phyloP scores from a whole-genome alignment of 495 filamentous ascomycete species.

The Collariella sp. region DNA sequence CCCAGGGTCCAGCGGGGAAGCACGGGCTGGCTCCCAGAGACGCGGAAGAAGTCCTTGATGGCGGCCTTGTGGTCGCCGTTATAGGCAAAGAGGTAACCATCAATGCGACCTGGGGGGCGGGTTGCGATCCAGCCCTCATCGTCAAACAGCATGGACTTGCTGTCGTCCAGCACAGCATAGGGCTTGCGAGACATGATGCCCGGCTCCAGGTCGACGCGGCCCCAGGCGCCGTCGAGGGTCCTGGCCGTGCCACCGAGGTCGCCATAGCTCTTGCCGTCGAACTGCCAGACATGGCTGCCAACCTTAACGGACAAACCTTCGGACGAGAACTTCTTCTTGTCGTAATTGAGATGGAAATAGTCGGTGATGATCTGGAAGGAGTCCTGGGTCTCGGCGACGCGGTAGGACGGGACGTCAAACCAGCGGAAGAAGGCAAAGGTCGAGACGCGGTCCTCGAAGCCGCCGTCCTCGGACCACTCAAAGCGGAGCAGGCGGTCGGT shows the following conservation, averaged over 20 bases:
- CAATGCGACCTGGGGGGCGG: conserved; percentile 35
- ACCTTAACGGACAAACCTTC: conserved; percentile 34
- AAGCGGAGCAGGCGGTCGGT: conserved; percentile 45
- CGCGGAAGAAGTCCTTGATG: conserved; percentile 45
- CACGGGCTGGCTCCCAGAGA: conserved; percentile 48
- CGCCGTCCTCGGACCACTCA: conserved; percentile 48
- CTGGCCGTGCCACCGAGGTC: conserved; percentile 47
- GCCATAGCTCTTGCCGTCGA: conserved; percentile 33
- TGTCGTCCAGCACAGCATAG: conserved; percentile 46
- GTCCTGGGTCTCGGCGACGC: conserved; percentile 30
- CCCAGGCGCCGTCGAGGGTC: conserved; percentile 47
- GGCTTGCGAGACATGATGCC: conserved; percentile 43
- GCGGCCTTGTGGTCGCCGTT: conserved; percentile 46
- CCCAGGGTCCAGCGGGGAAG: conserved; percentile 51
- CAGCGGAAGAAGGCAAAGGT: conserved; percentile 46
- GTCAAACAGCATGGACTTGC: conserved; percentile 50
- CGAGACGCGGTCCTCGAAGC: conserved; percentile 51
- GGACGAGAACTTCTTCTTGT: conserved; percentile 42
- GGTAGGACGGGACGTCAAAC: conserved; percentile 41
- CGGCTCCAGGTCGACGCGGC: conserved; percentile 38
- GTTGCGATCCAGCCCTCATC: conserved; percentile 41
- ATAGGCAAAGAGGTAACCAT: conserved; percentile 52
- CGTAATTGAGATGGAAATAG: conserved; percentile 44
- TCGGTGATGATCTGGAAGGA: conserved; percentile 43
- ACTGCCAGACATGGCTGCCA: conserved; percentile 37